Evolutionary conservation across 805 yeast genomes (phyloP).

Genomic region (Cyberlindnera xylosilytica): DNA sequence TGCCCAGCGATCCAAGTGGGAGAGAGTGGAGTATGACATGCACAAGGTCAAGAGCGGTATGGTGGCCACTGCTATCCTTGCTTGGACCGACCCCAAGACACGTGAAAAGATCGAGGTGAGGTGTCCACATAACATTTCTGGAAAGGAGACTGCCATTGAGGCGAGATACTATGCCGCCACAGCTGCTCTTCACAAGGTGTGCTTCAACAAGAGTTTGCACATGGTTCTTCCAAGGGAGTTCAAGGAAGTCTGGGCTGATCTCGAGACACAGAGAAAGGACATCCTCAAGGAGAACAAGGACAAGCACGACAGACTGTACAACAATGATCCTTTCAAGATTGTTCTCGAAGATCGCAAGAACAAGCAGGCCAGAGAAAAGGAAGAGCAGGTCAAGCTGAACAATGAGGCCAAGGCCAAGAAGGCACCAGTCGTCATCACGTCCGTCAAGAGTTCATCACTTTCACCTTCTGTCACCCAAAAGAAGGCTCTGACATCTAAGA

Average conservation of each 20-base stretch:
- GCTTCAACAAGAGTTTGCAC: slow-evolving; percentile 77
- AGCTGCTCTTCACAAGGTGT: slow-evolving; percentile 74
- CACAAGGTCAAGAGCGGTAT: slow-evolving; percentile 52
- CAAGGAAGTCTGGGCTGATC: slow-evolving; percentile 69
- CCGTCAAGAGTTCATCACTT: slow-evolving; percentile 12
- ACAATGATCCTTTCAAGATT: slow-evolving; percentile 74
- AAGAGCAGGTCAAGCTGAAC: slow-evolving; percentile 41
- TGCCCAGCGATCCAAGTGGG: slow-evolving; percentile 89
- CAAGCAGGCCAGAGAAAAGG: slow-evolving; percentile 42
- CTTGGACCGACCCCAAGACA: slow-evolving; percentile 80
- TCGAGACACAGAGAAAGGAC: slow-evolving; percentile 58
- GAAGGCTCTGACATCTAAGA: neutral
- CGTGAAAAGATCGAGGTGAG: slow-evolving; percentile 58
- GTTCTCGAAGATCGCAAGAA: slow-evolving; percentile 53
- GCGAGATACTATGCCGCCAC: slow-evolving; percentile 92
- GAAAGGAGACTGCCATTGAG: slow-evolving; percentile 80
- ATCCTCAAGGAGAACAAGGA: slow-evolving; percentile 43
- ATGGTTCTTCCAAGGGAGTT: slow-evolving; percentile 86
- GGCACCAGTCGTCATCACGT: slow-evolving; percentile 44
- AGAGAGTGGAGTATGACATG: slow-evolving; percentile 77
- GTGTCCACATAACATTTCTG: slow-evolving; percentile 48
- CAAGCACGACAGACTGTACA: slow-evolving; percentile 52
- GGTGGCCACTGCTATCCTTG: slow-evolving; percentile 59
- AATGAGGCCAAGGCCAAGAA: slow-evolving; percentile 49
- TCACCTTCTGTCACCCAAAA: neutral